A percentile compares a stretch with the other conserved stretches of the same genome.
Evolutionary conservation across 805 yeast genomes (phyloP).

Genomic region (Candida dajiaensis): DNA sequence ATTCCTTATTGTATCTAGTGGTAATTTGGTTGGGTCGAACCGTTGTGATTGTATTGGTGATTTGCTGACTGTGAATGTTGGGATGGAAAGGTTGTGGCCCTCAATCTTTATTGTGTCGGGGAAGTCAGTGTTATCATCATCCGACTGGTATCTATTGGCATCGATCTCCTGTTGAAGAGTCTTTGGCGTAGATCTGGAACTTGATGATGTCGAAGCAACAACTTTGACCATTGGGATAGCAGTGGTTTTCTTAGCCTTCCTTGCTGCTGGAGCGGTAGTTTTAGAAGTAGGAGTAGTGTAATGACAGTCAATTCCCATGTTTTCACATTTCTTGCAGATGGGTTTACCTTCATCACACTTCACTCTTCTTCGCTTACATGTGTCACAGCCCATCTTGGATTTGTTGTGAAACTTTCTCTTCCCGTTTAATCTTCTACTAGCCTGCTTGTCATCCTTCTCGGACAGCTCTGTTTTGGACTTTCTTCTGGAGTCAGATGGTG

Average conservation of each 20-base stretch:
- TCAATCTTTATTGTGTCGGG: constrained; percentile 1
- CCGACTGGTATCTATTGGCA: background rate
- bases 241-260: background rate
- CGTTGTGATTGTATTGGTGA: background rate
- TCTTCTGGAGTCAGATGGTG: background rate
- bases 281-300: constrained; percentile 32
- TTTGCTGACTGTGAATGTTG: constrained; percentile 7
- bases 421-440: constrained; percentile 44
- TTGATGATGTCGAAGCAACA: background rate
- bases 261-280: background rate
- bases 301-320: constrained; percentile 74
- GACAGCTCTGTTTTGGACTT: constrained; percentile 15
- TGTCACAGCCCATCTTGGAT: constrained; percentile 82
- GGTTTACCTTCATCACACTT: constrained; percentile 91
- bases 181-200: background rate
- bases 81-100: constrained; percentile 3
- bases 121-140: background rate
- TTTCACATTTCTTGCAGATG: constrained; percentile 67
- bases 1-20: constrained; percentile 2
- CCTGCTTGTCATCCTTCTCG: constrained; percentile 34
- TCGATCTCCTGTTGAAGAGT: background rate
- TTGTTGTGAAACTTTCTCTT: constrained; percentile 87
- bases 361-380: constrained; percentile 85
- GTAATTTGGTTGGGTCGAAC: background rate
- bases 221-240: background rate